Conservation (phyloP, 192 early-diverging fungal genomes). For the Geranomyces michiganensis region DNA sequence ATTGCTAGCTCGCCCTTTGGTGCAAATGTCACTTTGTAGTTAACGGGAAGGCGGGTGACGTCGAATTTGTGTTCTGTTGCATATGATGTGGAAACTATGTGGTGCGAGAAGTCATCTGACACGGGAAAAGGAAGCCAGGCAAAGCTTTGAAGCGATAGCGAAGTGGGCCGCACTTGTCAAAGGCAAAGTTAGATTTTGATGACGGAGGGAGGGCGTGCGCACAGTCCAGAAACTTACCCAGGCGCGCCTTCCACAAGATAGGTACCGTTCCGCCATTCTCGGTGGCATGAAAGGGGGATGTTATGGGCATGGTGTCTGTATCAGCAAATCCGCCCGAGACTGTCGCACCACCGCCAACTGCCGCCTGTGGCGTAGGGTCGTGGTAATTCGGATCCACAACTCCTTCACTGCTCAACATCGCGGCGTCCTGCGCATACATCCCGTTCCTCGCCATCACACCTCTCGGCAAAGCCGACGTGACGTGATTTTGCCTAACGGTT, state of each 20-base stretch:
- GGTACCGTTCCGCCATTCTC: slow-evolving; percentile 20
- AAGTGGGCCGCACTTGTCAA: slow-evolving; percentile 13
- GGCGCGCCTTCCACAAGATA: slow-evolving; percentile 29
- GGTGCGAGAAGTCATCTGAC: slow-evolving; percentile 32
- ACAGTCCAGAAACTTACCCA: slow-evolving; percentile 21
- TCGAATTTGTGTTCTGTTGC: slow-evolving; percentile 19
- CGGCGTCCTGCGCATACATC: too few relatives aligned
- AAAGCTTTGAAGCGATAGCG: slow-evolving; percentile 23
- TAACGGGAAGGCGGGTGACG: slow-evolving; percentile 26
- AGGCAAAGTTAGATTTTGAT: background rate
- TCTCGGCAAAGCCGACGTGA: slow-evolving; percentile 1
- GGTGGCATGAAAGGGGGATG: background rate
- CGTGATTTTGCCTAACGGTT: background rate
- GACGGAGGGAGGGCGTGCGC: too few relatives aligned
- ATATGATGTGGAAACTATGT: slow-evolving; percentile 12
- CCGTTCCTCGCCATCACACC: background rate
- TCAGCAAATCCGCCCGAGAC: too few relatives aligned
- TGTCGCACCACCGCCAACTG: too few relatives aligned
- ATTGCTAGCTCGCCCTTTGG: slow-evolving; percentile 28
- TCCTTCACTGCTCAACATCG: too few relatives aligned
- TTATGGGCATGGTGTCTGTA: background rate
- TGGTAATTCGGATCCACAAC: too few relatives aligned
- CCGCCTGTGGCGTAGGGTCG: too few relatives aligned
- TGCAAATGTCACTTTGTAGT: slow-evolving; percentile 15
- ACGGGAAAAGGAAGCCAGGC: slow-evolving; percentile 29